Conservation (phyloP, 805 yeast genomes). For the Candida andamanensis region DNA sequence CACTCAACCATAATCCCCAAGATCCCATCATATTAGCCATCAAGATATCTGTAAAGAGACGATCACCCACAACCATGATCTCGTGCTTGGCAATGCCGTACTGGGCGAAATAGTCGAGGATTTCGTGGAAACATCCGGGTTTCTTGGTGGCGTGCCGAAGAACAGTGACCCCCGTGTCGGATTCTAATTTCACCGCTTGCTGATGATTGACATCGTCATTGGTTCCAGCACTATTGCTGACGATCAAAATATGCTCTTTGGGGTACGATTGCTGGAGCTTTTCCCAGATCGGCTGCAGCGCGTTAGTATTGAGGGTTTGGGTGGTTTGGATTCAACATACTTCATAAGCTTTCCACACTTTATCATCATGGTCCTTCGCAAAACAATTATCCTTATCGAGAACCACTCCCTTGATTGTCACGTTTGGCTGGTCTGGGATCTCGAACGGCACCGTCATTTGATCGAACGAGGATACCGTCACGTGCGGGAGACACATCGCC, state of each 20-base stretch:
- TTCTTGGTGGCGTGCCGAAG: constrained; percentile 70
- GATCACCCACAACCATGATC: constrained; percentile 84
- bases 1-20: constrained; percentile 74
- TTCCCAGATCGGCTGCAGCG: constrained; percentile 41
- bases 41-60: constrained; percentile 84
- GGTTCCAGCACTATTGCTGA: constrained; percentile 92
- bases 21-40: constrained; percentile 95
- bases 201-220: constrained; percentile 56
- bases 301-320: constrained; percentile 13
- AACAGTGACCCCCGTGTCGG: constrained; percentile 62
- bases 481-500: constrained; percentile 63
- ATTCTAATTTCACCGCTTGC: constrained; percentile 62
- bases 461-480: constrained; percentile 51
- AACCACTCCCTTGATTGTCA: constrained; percentile 65
- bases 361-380: constrained; percentile 74
- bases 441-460: constrained; percentile 52
- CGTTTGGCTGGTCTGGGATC: constrained; percentile 23
- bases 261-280: constrained; percentile 54
- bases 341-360: constrained; percentile 65
- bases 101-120: constrained; percentile 51
- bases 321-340: constrained; percentile 3
- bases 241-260: constrained; percentile 61
- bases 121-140: constrained; percentile 74
- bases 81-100: constrained; percentile 44
- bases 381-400: constrained; percentile 95